These are phyloP conservation scores for Achlya hypogyna DNA, from an alignment of 352 stramenopile species.

Conservation along the genomic window DNA sequence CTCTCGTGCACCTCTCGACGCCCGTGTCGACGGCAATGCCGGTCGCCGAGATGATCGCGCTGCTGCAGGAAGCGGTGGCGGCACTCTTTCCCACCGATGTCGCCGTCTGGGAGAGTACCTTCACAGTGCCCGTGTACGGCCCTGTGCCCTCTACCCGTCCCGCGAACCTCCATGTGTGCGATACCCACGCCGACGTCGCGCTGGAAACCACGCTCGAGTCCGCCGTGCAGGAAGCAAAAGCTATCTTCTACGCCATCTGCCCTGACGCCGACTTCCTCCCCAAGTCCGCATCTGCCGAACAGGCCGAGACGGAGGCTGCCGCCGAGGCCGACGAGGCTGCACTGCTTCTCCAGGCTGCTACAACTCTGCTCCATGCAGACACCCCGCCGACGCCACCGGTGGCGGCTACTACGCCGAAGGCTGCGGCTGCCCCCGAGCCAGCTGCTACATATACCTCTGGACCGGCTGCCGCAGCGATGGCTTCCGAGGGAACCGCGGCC, in stretches of 20 bases:
- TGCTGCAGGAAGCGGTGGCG: constrained; percentile 35
- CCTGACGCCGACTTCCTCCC: constrained; percentile 48
- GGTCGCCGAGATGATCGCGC: constrained; percentile 26
- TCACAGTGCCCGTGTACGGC: constrained; percentile 34
- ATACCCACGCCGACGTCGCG: constrained; percentile 24
- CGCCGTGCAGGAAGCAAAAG: constrained; percentile 43
- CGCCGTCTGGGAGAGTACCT: constrained; percentile 40
- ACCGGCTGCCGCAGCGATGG: too few species aligned
- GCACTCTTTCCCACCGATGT: background rate
- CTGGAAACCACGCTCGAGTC: constrained; percentile 59
- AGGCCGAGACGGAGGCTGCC: constrained; percentile 35
- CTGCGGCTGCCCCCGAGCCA: too few species aligned
- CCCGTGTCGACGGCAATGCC: constrained; percentile 35
- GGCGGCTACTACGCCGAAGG: background rate
- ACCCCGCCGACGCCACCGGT: background rate
- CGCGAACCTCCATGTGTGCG: constrained; percentile 35
- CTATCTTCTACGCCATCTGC: constrained; percentile 52
- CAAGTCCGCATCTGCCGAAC: constrained; percentile 48
- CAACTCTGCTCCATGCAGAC: background rate
- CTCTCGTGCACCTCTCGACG: constrained; percentile 59
- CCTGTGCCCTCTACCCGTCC: constrained; percentile 17
- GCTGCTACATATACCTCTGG: too few species aligned
- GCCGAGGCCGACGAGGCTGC: background rate
- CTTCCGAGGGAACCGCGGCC: background rate
- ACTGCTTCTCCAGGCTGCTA: background rate